Evolutionary conservation across 495 filamentous ascomycete genomes (phyloP), one percentile per base, ranked within the genome.

Genomic region (Bacidia gigantensis): DNA sequence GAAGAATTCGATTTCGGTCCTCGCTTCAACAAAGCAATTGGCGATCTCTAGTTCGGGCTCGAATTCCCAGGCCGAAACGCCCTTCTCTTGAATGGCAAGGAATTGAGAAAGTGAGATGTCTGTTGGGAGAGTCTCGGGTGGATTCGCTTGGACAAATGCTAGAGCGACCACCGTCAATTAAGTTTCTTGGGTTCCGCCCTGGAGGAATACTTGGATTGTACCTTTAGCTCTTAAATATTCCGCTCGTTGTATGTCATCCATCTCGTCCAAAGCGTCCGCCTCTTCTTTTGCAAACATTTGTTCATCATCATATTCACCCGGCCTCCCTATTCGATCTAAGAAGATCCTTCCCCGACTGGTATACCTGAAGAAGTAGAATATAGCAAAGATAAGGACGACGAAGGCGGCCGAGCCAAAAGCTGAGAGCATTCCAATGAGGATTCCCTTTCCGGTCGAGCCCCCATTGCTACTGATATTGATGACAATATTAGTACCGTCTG

Each of bases 101-200:
- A 94, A 97, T 65, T 98, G 92, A 39, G 93, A 96, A 53, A 98
- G 68, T 24, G 92, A 96, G 53, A 98, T 98, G 60, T 98, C 92
- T 55, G 92, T 98, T 60, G 89, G 87, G 55, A 87, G 70, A 0
- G 93, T 97, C 64, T 97, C 92, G 58, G 92, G 87, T 1, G 93
- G 93, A 62, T 98, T 95, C 29, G 82, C 87, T 72, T 92, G 82
- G 55, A 95, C 78, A 61, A 95, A 98, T 14, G 89, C 92, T 98
- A 62, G 46, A 11, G 43, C 38, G 52, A 40, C 21, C 53, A 47
- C 25, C 41, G 25, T 63, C 44, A 67, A 56, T 32, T 7, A 7
- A n/a, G n/a, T n/a, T n/a, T 43, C 26, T 12, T 18, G 24, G 22
- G 11, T 2, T 5, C n/a, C 23, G 3, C 20, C 41, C 24, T 1